Percentiles rank a stretch among this genome's conserved stretches.
phyloP scores from a whole-genome alignment of 192 early-diverging fungal species.

The Piromyces finnis region DNA sequence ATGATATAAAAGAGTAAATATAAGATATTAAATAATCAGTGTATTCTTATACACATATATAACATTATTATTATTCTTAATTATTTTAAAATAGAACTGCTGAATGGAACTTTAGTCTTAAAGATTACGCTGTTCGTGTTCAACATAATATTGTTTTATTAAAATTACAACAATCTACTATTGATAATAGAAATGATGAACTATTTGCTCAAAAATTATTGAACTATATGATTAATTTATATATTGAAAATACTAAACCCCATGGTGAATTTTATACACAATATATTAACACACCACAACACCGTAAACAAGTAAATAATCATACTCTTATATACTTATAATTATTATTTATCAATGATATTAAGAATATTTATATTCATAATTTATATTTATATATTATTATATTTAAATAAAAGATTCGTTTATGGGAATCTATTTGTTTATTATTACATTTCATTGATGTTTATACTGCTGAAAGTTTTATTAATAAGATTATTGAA shows the following conservation, averaged over 20 bases:
- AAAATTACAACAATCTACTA: slow-evolving; percentile 7
- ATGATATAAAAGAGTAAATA: neutral
- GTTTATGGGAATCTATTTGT: neutral
- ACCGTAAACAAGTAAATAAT: neutral
- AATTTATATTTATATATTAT: too few relatives aligned
- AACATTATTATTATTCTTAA: neutral
- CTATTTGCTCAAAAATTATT: neutral
- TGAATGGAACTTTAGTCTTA: slow-evolving; percentile 16
- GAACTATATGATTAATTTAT: neutral
- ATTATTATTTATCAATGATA: neutral
- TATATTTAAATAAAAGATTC: neutral
- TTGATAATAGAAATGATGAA: neutral
- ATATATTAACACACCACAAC: neutral
- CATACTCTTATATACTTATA: neutral
- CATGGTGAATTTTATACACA: neutral
- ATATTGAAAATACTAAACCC: neutral
- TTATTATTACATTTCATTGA: neutral
- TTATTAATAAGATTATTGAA: neutral
- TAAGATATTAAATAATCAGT: too few relatives aligned
- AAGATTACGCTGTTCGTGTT: slow-evolving; percentile 32
- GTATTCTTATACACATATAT: too few relatives aligned
- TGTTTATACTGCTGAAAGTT: neutral
- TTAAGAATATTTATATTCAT: too few relatives aligned
- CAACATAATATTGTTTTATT: slow-evolving; percentile 20
- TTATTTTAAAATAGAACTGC: slow-evolving; percentile 7